Percentiles rank a stretch among this genome's conserved stretches.
These are phyloP conservation scores for Combretum micranthum DNA, from an alignment of 345 rosid species.

Conservation along the genomic window DNA sequence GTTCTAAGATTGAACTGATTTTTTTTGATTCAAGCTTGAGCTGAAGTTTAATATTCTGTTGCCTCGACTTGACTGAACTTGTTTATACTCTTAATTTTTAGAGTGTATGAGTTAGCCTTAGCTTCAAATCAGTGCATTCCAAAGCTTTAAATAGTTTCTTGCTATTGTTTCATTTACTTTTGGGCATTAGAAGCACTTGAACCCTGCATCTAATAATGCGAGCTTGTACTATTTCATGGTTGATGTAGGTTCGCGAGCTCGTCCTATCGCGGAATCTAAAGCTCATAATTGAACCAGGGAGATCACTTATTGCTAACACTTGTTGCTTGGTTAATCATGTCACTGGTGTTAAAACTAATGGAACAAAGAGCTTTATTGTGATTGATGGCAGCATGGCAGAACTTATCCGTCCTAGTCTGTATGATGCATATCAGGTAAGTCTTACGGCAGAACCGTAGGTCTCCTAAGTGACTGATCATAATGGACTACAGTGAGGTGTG, in stretches of 20 bases:
- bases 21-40: no score
- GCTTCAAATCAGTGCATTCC: no score
- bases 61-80: no score
- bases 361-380: slow-evolving; percentile 85
- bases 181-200: no score
- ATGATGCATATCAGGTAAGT: slow-evolving; percentile 90
- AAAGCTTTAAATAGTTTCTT: no score
- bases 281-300: slow-evolving; percentile 93
- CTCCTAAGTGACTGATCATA: no score
- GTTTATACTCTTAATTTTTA: no score
- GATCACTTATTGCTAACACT: slow-evolving; percentile 92
- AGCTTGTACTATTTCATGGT: not conserved
- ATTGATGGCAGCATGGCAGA: slow-evolving; percentile 99
- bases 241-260: slow-evolving; percentile 70
- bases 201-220: not conserved
- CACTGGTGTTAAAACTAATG: slow-evolving; percentile 92
- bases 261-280: slow-evolving; percentile 72
- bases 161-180: no score
- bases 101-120: no score
- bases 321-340: slow-evolving; percentile 90
- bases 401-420: slow-evolving; percentile 96
- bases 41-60: no score
- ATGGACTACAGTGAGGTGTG: no score
- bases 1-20: no score
- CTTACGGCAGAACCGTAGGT: not conserved